phyloP scores from a whole-genome alignment of 2,329 filamentous ascomycete species.

The Fusarium nanum region DNA sequence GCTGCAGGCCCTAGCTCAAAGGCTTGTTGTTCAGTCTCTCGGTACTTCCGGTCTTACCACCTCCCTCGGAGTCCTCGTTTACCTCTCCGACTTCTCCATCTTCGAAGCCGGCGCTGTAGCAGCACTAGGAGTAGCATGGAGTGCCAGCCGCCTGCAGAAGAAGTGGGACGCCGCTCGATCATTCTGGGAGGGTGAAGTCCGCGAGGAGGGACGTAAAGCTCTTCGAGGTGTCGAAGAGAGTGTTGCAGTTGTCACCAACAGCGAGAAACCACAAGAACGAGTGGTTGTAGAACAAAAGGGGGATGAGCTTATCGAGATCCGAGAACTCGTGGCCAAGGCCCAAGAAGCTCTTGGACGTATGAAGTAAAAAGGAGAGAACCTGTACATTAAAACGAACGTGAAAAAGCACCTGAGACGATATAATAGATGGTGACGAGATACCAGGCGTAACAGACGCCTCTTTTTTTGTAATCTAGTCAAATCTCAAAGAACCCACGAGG shows the following conservation, averaged over 20 bases:
- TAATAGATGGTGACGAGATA: constrained; percentile 45
- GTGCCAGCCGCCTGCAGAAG: constrained; percentile 68
- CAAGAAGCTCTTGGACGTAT: constrained; percentile 61
- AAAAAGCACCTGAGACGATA: constrained; percentile 19
- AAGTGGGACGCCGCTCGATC: constrained; percentile 70
- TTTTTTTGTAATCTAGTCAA: constrained; percentile 49
- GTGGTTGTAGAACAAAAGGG: constrained; percentile 39
- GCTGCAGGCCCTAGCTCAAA: constrained; percentile 78
- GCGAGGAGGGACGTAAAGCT: constrained; percentile 73
- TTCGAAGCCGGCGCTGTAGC: constrained; percentile 73
- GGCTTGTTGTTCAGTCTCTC: constrained; percentile 78
- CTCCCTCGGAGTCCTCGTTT: constrained; percentile 66
- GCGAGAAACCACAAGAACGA: constrained; percentile 39
- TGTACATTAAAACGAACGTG: constrained; percentile 41
- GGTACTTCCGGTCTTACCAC: constrained; percentile 75
- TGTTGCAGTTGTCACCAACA: constrained; percentile 60
- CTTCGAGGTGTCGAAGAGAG: constrained; percentile 67
- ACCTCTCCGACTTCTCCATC: constrained; percentile 65
- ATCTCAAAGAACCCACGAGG: constrained; percentile 32
- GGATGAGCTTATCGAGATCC: constrained; percentile 55
- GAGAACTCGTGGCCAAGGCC: constrained; percentile 61
- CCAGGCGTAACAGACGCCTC: constrained; percentile 45
- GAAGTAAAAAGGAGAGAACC: constrained; percentile 52
- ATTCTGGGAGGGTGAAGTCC: constrained; percentile 75
- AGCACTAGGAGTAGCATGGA: constrained; percentile 70